Conservation (phyloP, 2,329 filamentous ascomycete genomes). For the Bipolaris gigantea region DNA sequence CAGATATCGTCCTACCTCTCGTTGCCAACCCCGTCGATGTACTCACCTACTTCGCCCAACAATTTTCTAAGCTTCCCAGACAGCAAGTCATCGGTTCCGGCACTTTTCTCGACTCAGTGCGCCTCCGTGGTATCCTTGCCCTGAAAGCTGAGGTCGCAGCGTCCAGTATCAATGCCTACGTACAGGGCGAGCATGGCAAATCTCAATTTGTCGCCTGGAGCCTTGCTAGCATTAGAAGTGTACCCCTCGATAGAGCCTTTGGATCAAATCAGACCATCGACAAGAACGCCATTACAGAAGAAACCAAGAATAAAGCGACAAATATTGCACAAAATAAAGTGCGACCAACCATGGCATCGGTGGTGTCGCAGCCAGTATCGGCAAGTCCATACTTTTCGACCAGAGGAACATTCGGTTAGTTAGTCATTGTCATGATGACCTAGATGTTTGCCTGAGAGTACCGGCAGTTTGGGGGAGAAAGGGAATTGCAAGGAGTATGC, state of each 20-base stretch:
- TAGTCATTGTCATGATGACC: conserved; percentile 16
- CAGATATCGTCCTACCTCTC: conserved; percentile 20
- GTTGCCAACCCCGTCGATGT: conserved; percentile 31
- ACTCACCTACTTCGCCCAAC: conserved; percentile 23
- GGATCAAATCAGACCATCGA: background rate
- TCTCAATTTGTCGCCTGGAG: conserved; percentile 24
- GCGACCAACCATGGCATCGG: conserved; percentile 28
- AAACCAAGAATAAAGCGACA: conserved; percentile 20
- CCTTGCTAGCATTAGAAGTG: conserved; percentile 13
- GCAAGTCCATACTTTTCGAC: conserved; percentile 19
- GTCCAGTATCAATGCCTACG: conserved; percentile 19
- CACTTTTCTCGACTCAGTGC: conserved; percentile 26
- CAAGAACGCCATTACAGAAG: conserved; percentile 10
- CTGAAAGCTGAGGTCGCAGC: conserved; percentile 17
- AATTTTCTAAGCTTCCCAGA: conserved; percentile 17
- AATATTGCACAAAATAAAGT: conserved; percentile 24
- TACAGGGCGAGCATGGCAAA: conserved; percentile 25
- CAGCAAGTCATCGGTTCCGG: conserved; percentile 24
- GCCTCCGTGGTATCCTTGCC: conserved; percentile 20
- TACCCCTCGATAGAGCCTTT: conserved; percentile 8
- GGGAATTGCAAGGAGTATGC: conserved; percentile 15
- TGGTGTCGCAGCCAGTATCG: conserved; percentile 22
- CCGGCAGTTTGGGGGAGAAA: conserved; percentile 22
- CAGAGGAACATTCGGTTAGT: conserved; percentile 17
- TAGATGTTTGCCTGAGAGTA: conserved; percentile 21